Conservation (phyloP, 345 rosid genomes). For the Punica granatum region DNA sequence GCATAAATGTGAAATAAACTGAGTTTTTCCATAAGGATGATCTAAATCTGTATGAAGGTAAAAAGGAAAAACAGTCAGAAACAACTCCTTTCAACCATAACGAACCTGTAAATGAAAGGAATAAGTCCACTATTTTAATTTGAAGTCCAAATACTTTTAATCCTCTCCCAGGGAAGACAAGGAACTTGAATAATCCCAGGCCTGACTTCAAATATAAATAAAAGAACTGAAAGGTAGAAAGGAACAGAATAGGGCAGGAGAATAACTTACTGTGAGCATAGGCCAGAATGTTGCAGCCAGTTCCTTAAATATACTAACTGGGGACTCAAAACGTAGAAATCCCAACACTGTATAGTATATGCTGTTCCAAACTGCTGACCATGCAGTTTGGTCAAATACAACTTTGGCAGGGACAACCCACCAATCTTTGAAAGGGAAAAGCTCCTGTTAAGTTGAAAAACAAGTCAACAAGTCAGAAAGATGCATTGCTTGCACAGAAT, state of each 20-base stretch:
- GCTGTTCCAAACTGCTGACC: constrained; percentile 95
- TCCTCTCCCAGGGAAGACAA: no score
- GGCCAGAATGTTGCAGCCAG: constrained; percentile 74
- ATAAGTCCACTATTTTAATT: no score
- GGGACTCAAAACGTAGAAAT: constrained; percentile 77
- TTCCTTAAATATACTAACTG: constrained; percentile 52
- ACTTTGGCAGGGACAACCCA: constrained; percentile 98
- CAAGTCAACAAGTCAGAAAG: neutral
- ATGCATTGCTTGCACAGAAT: neutral
- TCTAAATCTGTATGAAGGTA: no score
- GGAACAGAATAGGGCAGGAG: neutral
- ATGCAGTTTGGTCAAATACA: constrained; percentile 77
- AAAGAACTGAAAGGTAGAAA: no score
- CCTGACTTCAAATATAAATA: neutral
- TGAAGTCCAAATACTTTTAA: no score
- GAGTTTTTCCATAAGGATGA: no score
- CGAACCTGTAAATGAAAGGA: no score
- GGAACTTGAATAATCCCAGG: neutral
- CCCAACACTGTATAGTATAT: constrained; percentile 66
- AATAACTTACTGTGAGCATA: constrained; percentile 68
- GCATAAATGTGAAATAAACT: no score
- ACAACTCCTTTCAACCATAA: no score
- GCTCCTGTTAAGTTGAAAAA: constrained; percentile 29
- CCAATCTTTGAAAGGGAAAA: constrained; percentile 87
- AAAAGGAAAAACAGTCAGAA: no score